phyloP scores from a whole-genome alignment of 805 yeast genomes.

The Candida odintsovae region DNA sequence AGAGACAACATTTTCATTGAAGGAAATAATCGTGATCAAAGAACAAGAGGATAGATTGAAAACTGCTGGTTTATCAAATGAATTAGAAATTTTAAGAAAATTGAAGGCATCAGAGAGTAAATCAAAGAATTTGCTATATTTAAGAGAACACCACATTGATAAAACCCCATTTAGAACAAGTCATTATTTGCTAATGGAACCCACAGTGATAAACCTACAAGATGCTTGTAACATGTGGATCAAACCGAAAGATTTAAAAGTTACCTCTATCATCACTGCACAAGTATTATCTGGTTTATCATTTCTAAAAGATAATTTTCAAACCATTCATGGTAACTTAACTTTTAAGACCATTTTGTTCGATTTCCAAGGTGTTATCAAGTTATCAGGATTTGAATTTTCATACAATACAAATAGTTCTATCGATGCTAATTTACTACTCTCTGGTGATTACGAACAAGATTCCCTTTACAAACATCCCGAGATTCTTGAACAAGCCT shows the following conservation, averaged over 20 bases:
- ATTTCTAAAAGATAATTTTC: neutral
- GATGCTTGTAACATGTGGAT: neutral
- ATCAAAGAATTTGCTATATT: neutral
- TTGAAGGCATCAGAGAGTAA: neutral
- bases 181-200: constrained; percentile 1
- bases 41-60: neutral
- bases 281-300: constrained; percentile 5
- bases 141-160: neutral
- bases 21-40: neutral
- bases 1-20: neutral
- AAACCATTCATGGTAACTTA: constrained; percentile 13
- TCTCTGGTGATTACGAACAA: neutral
- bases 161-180: neutral
- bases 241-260: neutral
- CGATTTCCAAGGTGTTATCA: constrained; percentile 5
- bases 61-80: neutral
- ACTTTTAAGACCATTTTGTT: constrained; percentile 5
- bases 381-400: constrained; percentile 8
- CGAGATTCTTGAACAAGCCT: neutral
- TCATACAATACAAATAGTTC: neutral
- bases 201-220: neutral
- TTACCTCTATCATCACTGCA: neutral
- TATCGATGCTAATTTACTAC: neutral
- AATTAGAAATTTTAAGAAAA: neutral
- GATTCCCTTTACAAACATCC: constrained; percentile 6